Evolutionary conservation across 257 asterid species (phyloP).

Genomic region (Nicotiana paniculata): DNA sequence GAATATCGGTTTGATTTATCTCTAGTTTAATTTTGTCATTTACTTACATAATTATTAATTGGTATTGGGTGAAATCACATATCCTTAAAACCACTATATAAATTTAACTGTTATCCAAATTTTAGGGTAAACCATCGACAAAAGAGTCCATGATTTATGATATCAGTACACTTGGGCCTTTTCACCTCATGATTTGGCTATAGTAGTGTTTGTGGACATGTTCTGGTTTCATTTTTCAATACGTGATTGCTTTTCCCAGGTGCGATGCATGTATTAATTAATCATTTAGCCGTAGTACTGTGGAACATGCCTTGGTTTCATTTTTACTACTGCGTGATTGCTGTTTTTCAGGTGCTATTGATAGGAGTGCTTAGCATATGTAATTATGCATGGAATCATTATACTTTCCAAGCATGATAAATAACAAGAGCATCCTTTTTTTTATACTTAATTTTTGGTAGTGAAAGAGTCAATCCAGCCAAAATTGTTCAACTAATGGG

Average conservation of each 20-base stretch:
- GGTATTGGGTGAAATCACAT: too few relatives aligned
- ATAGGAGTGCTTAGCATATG: neutral
- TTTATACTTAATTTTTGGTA: neutral
- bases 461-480: neutral
- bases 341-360: conserved; percentile 2
- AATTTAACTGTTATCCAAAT: too few relatives aligned
- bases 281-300: neutral
- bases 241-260: neutral
- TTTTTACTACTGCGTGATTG: neutral
- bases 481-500: neutral
- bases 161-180: neutral
- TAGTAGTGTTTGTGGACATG: too few relatives aligned
- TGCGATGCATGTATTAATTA: neutral
- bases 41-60: too few relatives aligned
- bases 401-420: neutral
- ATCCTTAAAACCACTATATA: too few relatives aligned
- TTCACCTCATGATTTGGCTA: neutral
- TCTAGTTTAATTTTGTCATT: too few relatives aligned
- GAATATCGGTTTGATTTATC: too few relatives aligned
- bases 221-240: neutral
- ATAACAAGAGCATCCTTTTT: neutral
- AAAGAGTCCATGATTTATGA: neutral
- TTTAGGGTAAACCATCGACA: neutral
- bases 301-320: neutral
- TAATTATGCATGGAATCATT: conserved; percentile 4